Percentiles rank a stretch among this genome's conserved stretches.
Evolutionary conservation across 1,284 basidiomycete species (phyloP).

Genomic region (Trichosporon inkin): DNA sequence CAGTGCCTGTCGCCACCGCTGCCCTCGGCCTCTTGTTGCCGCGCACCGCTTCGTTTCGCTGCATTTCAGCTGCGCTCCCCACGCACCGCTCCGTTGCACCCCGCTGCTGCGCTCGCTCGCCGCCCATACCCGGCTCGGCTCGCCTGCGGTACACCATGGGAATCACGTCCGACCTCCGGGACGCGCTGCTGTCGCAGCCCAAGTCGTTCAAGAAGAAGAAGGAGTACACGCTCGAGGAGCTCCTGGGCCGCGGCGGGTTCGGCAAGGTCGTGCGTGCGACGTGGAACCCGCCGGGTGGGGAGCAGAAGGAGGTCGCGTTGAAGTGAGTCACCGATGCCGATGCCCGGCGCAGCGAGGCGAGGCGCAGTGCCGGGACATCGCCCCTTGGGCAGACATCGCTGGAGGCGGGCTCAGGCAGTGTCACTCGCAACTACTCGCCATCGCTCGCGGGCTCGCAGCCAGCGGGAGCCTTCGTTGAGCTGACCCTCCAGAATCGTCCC

Average conservation of each 20-base stretch:
- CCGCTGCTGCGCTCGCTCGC: neutral
- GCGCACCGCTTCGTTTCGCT: no score
- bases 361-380: no score
- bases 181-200: constrained; percentile 66
- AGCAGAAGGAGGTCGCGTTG: constrained; percentile 71
- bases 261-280: constrained; percentile 68
- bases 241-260: constrained; percentile 75
- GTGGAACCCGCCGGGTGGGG: constrained; percentile 54
- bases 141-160: no score
- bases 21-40: no score
- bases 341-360: neutral
- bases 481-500: constrained; percentile 67
- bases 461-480: neutral
- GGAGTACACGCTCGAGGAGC: constrained; percentile 47
- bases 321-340: constrained; percentile 35
- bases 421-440: no score
- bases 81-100: neutral
- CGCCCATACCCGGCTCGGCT: no score
- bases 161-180: constrained; percentile 39
- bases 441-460: no score
- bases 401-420: neutral
- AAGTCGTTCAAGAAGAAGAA: constrained; percentile 80
- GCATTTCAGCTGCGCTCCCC: no score
- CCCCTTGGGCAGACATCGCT: neutral
- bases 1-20: no score